A percentile compares a stretch with the other conserved stretches of the same genome.
These are phyloP conservation scores for Hibiscus mutabilis DNA, from an alignment of 345 rosid species.

Conservation along the genomic window DNA sequence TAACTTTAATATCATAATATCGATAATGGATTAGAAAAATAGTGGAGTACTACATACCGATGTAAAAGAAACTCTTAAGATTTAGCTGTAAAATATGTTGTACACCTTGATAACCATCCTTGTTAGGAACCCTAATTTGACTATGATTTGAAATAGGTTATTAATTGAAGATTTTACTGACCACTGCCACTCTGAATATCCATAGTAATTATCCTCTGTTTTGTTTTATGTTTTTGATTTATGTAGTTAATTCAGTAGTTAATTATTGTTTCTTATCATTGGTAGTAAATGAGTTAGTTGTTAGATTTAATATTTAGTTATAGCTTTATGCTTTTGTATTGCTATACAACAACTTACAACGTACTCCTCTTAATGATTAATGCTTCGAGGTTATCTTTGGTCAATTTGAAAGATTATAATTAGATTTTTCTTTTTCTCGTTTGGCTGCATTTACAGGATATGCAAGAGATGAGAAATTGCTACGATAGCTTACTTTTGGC, in stretches of 20 bases:
- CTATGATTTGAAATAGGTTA: too few relatives aligned
- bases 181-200: too few relatives aligned
- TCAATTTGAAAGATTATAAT: neutral
- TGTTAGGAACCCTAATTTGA: too few relatives aligned
- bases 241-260: too few relatives aligned
- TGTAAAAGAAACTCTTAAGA: neutral
- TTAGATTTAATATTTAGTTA: neutral
- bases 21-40: neutral
- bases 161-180: too few relatives aligned
- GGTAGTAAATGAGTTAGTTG: too few relatives aligned
- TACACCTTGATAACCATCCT: too few relatives aligned
- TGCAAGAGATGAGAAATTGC: slow-evolving; percentile 86
- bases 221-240: too few relatives aligned
- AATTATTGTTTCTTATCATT: too few relatives aligned
- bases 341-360: neutral
- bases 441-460: slow-evolving; percentile 41
- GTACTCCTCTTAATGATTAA: neutral
- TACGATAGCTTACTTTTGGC: slow-evolving; percentile 95
- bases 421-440: neutral
- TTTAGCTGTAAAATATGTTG: neutral
- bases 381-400: neutral
- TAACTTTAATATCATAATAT: neutral
- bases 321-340: neutral
- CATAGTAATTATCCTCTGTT: too few relatives aligned
- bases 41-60: neutral